These are phyloP conservation scores for Aureobasidium sp. DNA, from an alignment of 2,329 filamentous ascomycete genomes.

Conservation along the genomic window DNA sequence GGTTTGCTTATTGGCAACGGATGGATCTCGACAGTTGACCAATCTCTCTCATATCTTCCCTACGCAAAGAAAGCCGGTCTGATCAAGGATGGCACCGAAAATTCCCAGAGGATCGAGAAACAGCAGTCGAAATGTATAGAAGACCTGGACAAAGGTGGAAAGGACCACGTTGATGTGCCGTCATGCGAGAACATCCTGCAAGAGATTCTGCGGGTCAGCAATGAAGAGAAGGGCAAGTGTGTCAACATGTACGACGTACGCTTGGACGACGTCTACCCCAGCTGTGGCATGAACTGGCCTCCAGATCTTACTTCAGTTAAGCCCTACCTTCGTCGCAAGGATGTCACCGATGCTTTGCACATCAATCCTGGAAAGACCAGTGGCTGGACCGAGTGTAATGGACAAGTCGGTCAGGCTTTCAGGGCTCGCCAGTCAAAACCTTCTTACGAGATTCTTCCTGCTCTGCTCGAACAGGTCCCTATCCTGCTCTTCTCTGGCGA, in stretches of 20 bases:
- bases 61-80: slow-evolving; percentile 74
- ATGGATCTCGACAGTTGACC: slow-evolving; percentile 86
- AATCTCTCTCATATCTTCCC: slow-evolving; percentile 80
- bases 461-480: slow-evolving; percentile 67
- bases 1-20: slow-evolving; percentile 94
- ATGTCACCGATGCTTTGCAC: slow-evolving; percentile 74
- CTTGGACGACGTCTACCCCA: slow-evolving; percentile 68
- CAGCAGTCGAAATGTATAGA: slow-evolving; percentile 63
- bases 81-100: slow-evolving; percentile 58
- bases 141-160: slow-evolving; percentile 51
- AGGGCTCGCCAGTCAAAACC: slow-evolving; percentile 63
- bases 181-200: slow-evolving; percentile 73
- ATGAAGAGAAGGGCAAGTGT: slow-evolving; percentile 54
- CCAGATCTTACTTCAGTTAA: slow-evolving; percentile 71
- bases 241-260: slow-evolving; percentile 97
- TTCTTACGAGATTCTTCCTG: slow-evolving; percentile 67
- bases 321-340: slow-evolving; percentile 75
- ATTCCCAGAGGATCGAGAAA: slow-evolving; percentile 59
- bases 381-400: slow-evolving; percentile 88
- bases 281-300: slow-evolving; percentile 97
- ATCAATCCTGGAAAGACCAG: slow-evolving; percentile 73
- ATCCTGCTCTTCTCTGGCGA: slow-evolving; percentile 88
- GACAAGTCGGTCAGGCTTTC: slow-evolving; percentile 69
- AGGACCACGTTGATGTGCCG: slow-evolving; percentile 57
- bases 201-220: slow-evolving; percentile 61